phyloP scores from a whole-genome alignment of 441 rosid genomes.

The Populus tomentosa region DNA sequence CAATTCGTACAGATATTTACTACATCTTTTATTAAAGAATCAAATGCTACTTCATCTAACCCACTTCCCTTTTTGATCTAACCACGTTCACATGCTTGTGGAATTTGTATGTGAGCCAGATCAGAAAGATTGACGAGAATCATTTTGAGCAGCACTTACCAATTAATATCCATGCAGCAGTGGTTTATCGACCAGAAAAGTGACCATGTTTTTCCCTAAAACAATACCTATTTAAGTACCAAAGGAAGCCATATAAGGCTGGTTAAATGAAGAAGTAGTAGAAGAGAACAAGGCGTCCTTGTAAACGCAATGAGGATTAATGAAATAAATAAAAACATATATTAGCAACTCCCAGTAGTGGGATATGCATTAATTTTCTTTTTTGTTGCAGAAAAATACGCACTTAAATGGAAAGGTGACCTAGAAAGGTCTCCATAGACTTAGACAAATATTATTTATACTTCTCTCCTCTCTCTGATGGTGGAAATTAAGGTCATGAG shows the following conservation, averaged over 20 bases:
- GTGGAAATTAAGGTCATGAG: slow-evolving; percentile 10
- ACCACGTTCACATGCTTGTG: slow-evolving; percentile 2
- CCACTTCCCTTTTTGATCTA: slow-evolving; percentile 10
- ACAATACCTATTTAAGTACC: not conserved
- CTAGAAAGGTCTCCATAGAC: slow-evolving; percentile 5
- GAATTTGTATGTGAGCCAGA: slow-evolving; percentile 6
- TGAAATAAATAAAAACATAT: not conserved
- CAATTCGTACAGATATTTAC: not conserved
- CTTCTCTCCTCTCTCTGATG: not conserved
- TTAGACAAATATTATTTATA: not conserved
- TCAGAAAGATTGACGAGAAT: not conserved
- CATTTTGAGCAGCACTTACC: slow-evolving; percentile 3
- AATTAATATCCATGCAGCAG: not conserved
- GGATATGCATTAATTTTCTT: slow-evolving; percentile 1
- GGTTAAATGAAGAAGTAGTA: not conserved
- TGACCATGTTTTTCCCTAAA: not conserved
- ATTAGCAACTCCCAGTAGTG: slow-evolving; percentile 6
- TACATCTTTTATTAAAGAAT: not conserved
- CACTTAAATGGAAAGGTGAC: slow-evolving; percentile 11
- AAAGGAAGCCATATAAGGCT: slow-evolving; percentile 3
- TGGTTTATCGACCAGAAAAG: not conserved
- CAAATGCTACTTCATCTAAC: slow-evolving; percentile 1
- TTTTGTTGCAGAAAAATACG: slow-evolving; percentile 3
- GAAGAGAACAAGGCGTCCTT: not conserved
- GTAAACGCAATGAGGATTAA: not conserved